Evolutionary conservation across 2,329 filamentous ascomycete genomes (phyloP).

Genomic region (Xenosphaeropsis pyriputrescens): DNA sequence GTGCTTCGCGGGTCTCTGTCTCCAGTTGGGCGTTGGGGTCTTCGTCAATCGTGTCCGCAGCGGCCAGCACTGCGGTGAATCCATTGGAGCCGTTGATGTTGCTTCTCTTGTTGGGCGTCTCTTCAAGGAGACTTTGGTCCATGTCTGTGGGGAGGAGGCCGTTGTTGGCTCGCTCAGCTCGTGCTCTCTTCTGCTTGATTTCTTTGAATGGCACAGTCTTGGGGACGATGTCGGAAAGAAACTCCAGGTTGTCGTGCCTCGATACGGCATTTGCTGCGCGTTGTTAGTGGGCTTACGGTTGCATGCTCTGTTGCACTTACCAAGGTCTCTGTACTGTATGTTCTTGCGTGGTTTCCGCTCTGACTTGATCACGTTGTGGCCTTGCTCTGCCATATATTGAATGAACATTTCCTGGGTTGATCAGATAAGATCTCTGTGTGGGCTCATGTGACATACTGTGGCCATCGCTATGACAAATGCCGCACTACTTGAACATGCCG

Average conservation of each 20-base stretch:
- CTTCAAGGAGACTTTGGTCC: conserved; percentile 10
- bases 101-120: conserved; percentile 4
- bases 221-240: conserved; percentile 81
- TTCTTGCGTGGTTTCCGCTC: conserved; percentile 87
- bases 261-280: conserved; percentile 63
- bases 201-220: conserved; percentile 71
- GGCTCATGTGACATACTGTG: conserved; percentile 37
- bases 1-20: conserved; percentile 12
- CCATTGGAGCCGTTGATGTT: conserved; percentile 7
- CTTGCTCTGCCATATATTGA: conserved; percentile 74
- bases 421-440: no score
- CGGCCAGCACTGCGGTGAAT: conserved; percentile 1
- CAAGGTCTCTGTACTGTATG: conserved; percentile 90
- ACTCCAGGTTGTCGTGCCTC: conserved; percentile 87
- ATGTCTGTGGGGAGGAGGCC: conserved; percentile 16
- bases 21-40: conserved; percentile 16
- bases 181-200: conserved; percentile 53
- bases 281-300: conserved; percentile 1
- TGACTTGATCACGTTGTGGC: conserved; percentile 75
- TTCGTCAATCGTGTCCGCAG: conserved; percentile 6
- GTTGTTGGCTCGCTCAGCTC: conserved; percentile 23
- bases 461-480: conserved; percentile 89
- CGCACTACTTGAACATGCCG: conserved; percentile 80
- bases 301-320: conserved; percentile 27
- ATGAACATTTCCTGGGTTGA: conserved; percentile 73